Percentiles rank a stretch among this genome's conserved stretches.
Conservation (phyloP, 371 early-diverging fungal genomes). For the Dinochytrium kinnereticum region DNA sequence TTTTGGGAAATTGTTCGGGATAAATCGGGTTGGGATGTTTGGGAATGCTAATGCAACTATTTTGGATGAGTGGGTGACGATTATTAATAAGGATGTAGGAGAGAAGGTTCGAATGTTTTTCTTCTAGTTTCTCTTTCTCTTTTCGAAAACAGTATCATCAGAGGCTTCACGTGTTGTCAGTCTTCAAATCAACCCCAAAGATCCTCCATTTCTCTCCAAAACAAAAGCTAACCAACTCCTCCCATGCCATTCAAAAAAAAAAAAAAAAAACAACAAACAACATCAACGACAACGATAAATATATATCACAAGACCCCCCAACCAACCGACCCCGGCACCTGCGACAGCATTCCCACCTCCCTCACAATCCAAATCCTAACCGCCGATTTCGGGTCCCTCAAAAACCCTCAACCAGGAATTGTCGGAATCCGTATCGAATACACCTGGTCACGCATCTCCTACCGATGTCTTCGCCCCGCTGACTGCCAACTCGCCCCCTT, state of each 20-base stretch:
- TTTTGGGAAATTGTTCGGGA: not conserved
- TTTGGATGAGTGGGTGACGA: constrained; percentile 39
- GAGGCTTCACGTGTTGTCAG: no score
- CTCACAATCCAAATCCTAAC: constrained; percentile 40
- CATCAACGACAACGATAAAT: not conserved
- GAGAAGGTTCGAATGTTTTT: constrained; percentile 17
- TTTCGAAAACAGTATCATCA: not conserved
- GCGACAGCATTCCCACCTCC: constrained; percentile 42
- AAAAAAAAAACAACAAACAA: no score
- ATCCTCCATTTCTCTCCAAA: no score
- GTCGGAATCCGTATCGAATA: constrained; percentile 35
- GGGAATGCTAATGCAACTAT: constrained; percentile 40
- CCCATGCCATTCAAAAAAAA: no score
- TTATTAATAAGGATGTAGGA: constrained; percentile 19
- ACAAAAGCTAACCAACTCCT: no score
- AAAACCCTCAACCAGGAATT: constrained; percentile 42
- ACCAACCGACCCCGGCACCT: constrained; percentile 31
- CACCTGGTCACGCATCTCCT: constrained; percentile 27
- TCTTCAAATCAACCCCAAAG: no score
- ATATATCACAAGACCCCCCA: constrained; percentile 8
- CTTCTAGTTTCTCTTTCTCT: not conserved
- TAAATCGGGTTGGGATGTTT: constrained; percentile 42
- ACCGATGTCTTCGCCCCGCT: constrained; percentile 26
- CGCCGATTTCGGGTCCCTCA: constrained; percentile 30
- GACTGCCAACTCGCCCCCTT: constrained; percentile 26